Evolutionary conservation across 768 basidiomycete genomes (phyloP).

Genomic region (Rickenella mellea): DNA sequence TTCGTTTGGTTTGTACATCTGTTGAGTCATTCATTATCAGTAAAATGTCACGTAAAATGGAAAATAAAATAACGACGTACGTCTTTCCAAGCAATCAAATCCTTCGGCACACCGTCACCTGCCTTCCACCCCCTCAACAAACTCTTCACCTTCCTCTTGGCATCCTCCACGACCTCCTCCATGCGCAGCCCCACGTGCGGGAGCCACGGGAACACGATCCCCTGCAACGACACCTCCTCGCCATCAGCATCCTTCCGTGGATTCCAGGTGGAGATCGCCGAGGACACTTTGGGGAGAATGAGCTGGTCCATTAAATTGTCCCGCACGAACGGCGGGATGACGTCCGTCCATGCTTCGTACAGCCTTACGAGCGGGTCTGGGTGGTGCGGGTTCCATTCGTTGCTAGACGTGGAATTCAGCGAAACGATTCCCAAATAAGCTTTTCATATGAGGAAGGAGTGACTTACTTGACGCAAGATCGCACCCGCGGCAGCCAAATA

Average conservation of each 20-base stretch:
- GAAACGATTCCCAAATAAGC: not conserved
- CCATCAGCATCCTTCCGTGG: constrained; percentile 42
- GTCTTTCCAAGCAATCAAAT: constrained; percentile 74
- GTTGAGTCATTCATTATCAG: constrained; percentile 4
- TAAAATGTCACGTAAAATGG: not conserved
- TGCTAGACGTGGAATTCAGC: constrained; percentile 26
- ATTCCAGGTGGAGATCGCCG: constrained; percentile 79
- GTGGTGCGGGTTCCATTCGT: constrained; percentile 77
- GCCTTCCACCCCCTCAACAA: constrained; percentile 68
- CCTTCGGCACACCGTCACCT: constrained; percentile 64
- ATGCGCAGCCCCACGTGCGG: constrained; percentile 77
- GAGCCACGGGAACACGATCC: constrained; percentile 92
- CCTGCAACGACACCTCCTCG: constrained; percentile 62
- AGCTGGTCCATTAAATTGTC: constrained; percentile 97
- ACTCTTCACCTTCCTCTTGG: constrained; percentile 76
- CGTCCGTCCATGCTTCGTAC: constrained; percentile 80
- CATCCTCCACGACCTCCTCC: constrained; percentile 81
- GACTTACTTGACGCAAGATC: constrained; percentile 72
- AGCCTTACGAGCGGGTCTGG: constrained; percentile 72
- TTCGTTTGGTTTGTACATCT: constrained; percentile 72
- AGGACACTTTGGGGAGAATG: constrained; percentile 84
- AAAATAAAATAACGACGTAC: constrained; percentile 30
- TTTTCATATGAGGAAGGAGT: not conserved
- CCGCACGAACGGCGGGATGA: constrained; percentile 83
- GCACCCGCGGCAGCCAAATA: constrained; percentile 91